Base-by-base conservation (phyloP, 75 land plant species). In the Selaginella moellendorffii region DNA sequence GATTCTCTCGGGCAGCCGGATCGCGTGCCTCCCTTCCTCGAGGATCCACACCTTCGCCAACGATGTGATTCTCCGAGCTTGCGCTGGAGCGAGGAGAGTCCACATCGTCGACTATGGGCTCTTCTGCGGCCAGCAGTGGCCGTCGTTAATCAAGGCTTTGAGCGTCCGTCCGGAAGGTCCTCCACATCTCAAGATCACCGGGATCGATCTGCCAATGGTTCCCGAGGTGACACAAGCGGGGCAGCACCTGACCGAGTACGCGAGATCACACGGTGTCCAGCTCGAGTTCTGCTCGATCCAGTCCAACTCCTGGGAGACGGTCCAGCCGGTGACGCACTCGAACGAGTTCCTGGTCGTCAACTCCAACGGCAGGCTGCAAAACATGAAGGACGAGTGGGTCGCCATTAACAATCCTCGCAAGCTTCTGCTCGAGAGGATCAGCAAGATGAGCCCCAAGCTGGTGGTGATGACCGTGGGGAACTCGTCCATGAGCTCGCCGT, bases 21-120 rank as follows among this genome's bases (percentile, higher is more conserved):
- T 8, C 67, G 54, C 28, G 63, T 79, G 59, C 0, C 71, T 74
- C 31, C 93, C 93, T 18, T 78, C 71, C 65, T 68, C 36, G 65
- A 82, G 74, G 71, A 22, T 88, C 2, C 74, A 83, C 53, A 77
- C 72, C 58, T 67, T 79, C 36, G 27, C 86, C 0, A 86, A 77
- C 62, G 71, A 71, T 27, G 73, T 77, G 1, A 77, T 86, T 20
- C 52, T 81, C 59, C 28, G 77, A 23, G 63, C 69, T 0, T 71
- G 77, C 31, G 65, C 71, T 66, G 76, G 74, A 25, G 74, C 78
- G 21, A 52, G 63, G 0, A 76, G 72, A 28, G 64, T 88, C 8
- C 93, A 88, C 61, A 78, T 88, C 0, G 69, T 86, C 2, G 90
- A 83, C 67, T 78, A 80, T 56, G 92, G 95, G 0, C 81, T 88